Percentiles rank a stretch among this genome's conserved stretches.
These are phyloP conservation scores for Botryotinia narcissicola DNA, from an alignment of 2,329 filamentous ascomycete species.

Conservation along the genomic window DNA sequence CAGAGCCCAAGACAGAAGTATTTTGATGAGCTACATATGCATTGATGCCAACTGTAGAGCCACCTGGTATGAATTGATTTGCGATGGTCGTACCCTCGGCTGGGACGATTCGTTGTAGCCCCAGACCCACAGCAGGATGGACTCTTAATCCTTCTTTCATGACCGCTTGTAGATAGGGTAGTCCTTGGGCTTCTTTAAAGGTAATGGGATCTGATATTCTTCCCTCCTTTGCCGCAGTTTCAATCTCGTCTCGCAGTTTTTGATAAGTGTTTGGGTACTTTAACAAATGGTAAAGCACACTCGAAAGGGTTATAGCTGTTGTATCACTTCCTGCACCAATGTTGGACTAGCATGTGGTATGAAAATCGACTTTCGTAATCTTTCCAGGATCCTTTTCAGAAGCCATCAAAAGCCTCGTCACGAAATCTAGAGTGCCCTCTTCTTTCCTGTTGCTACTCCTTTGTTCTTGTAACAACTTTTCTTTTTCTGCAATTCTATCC, in stretches of 20 bases:
- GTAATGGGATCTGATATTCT: slow-evolving; percentile 36
- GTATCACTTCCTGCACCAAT: slow-evolving; percentile 45
- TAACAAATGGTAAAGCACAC: slow-evolving; percentile 47
- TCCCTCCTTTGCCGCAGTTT: slow-evolving; percentile 25
- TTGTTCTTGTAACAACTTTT: slow-evolving; percentile 25
- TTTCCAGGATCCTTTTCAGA: slow-evolving; percentile 38
- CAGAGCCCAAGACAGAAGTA: slow-evolving; percentile 47
- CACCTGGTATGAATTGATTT: slow-evolving; percentile 42
- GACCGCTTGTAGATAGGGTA: slow-evolving; percentile 50
- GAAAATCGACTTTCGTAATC: slow-evolving; percentile 40
- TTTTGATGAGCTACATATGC: slow-evolving; percentile 41
- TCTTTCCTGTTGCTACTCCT: slow-evolving; percentile 2
- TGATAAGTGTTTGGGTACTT: slow-evolving; percentile 34
- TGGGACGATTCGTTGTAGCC: slow-evolving; percentile 50
- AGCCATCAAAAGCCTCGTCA: slow-evolving; percentile 44
- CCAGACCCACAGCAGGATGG: slow-evolving; percentile 48
- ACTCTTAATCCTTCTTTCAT: slow-evolving; percentile 53
- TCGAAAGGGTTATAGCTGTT: slow-evolving; percentile 48
- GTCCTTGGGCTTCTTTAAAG: slow-evolving; percentile 42
- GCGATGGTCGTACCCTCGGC: slow-evolving; percentile 45
- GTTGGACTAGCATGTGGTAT: slow-evolving; percentile 30
- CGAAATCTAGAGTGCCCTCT: slow-evolving; percentile 39
- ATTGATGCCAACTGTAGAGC: slow-evolving; percentile 40
- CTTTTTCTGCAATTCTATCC: slow-evolving; percentile 26
- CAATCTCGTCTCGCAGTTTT: slow-evolving; percentile 40